Conservation (phyloP, 2,329 filamentous ascomycete genomes). For the Fusarium sp. region DNA sequence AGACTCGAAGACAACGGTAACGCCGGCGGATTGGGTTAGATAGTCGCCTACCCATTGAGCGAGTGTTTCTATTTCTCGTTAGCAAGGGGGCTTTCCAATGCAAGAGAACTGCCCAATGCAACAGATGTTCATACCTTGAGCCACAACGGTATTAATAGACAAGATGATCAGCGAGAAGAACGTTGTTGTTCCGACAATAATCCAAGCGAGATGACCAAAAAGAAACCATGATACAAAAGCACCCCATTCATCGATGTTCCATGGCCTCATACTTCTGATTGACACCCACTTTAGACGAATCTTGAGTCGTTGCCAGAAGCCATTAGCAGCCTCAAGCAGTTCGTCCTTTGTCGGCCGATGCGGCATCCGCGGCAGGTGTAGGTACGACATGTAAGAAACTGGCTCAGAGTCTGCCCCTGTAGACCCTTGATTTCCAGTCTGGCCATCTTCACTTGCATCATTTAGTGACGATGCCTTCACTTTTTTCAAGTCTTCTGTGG, state of each 20-base stretch:
- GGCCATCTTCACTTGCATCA: slow-evolving; percentile 20
- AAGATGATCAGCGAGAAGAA: slow-evolving; percentile 94
- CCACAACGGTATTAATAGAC: slow-evolving; percentile 94
- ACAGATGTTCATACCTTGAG: slow-evolving; percentile 72
- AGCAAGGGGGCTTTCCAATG: neutral
- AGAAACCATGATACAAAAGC: slow-evolving; percentile 95
- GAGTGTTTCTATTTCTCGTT: slow-evolving; percentile 76
- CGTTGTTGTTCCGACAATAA: slow-evolving; percentile 95
- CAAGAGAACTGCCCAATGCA: neutral
- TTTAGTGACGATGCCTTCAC: slow-evolving; percentile 19
- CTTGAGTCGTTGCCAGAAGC: slow-evolving; percentile 89
- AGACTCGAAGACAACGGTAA: slow-evolving; percentile 96
- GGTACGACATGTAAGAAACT: slow-evolving; percentile 66
- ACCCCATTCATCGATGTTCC: slow-evolving; percentile 95
- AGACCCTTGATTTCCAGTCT: slow-evolving; percentile 14
- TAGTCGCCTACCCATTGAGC: slow-evolving; percentile 96
- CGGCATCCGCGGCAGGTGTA: slow-evolving; percentile 74
- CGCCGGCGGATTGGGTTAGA: slow-evolving; percentile 89
- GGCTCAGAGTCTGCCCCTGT: slow-evolving; percentile 51
- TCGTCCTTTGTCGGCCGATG: slow-evolving; percentile 95
- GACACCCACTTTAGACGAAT: slow-evolving; percentile 98
- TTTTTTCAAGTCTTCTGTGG: slow-evolving; percentile 29
- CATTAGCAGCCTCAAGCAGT: slow-evolving; percentile 87
- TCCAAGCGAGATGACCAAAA: slow-evolving; percentile 92
- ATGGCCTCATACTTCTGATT: slow-evolving; percentile 91